Evolutionary conservation across 805 yeast species (phyloP).

Genomic region (Tetrapisispora fleetii): DNA sequence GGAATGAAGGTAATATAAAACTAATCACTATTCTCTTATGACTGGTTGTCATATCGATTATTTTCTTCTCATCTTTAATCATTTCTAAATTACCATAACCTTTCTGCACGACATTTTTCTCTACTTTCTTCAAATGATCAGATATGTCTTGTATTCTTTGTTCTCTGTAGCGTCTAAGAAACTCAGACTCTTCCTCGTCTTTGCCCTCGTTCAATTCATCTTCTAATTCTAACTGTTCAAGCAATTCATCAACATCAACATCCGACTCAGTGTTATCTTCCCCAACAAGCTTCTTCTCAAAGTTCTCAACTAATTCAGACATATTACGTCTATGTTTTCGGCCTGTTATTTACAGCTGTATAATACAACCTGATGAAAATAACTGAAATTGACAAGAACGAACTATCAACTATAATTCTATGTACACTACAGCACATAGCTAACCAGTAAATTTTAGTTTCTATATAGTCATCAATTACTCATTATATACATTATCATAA

Average conservation of each 20-base stretch:
- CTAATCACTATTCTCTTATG: constrained; percentile 43
- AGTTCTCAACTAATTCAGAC: neutral
- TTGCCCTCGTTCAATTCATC: constrained; percentile 33
- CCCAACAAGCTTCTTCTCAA: neutral
- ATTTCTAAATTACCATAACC: constrained; percentile 38
- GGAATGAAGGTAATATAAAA: constrained; percentile 52
- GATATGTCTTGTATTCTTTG: constrained; percentile 50
- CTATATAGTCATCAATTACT: too few relatives aligned
- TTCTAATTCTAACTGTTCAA: constrained; percentile 39
- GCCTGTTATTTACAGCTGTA: neutral
- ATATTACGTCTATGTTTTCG: neutral
- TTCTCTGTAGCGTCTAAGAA: constrained; percentile 48
- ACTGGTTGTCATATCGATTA: constrained; percentile 42
- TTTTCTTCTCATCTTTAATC: constrained; percentile 42
- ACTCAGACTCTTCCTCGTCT: constrained; percentile 20
- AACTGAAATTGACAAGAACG: neutral
- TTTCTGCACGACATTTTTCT: constrained; percentile 27
- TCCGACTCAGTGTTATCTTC: constrained; percentile 6
- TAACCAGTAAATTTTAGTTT: too few relatives aligned
- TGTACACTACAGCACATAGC: too few relatives aligned
- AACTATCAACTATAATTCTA: too few relatives aligned
- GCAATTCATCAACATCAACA: constrained; percentile 32
- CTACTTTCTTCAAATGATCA: constrained; percentile 30
- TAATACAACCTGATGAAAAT: neutral
- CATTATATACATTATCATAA: neutral